Conservation (phyloP, 352 stramenopile genomes). For the Phytophthora tentaculata region DNA sequence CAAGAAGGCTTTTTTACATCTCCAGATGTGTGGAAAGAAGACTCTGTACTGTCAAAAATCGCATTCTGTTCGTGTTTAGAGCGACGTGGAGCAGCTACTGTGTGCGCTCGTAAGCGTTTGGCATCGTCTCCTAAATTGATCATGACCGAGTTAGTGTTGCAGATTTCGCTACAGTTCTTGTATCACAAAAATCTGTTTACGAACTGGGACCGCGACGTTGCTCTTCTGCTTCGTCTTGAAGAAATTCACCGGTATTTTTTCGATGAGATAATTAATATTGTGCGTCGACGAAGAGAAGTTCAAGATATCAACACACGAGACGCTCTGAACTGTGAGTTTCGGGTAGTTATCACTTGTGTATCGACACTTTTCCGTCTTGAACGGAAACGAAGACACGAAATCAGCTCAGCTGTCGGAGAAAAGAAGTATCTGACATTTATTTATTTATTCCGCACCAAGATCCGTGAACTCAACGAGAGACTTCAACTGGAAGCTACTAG, state of each 20-base stretch:
- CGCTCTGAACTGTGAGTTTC: constrained; percentile 34
- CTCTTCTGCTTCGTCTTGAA: constrained; percentile 55
- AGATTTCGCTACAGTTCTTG: constrained; percentile 51
- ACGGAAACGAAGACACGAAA: constrained; percentile 44
- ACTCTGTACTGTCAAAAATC: constrained; percentile 9
- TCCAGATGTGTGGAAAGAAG: constrained; percentile 24
- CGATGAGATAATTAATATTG: constrained; percentile 38
- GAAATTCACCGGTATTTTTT: constrained; percentile 51
- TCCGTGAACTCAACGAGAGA: constrained; percentile 55
- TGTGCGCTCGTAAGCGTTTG: constrained; percentile 17
- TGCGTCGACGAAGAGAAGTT: constrained; percentile 5
- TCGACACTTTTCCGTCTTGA: constrained; percentile 63
- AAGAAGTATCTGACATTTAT: constrained; percentile 63
- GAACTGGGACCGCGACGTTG: constrained; percentile 58
- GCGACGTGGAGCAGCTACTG: neutral
- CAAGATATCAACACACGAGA: constrained; percentile 10
- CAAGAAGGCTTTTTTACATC: constrained; percentile 30
- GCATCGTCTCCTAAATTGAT: constrained; percentile 33
- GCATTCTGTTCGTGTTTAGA: constrained; percentile 22
- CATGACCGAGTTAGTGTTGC: constrained; percentile 50
- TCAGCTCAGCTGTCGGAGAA: constrained; percentile 38
- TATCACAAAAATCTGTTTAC: constrained; percentile 32
- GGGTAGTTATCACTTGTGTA: constrained; percentile 44
- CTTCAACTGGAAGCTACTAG: constrained; percentile 4
- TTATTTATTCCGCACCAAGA: constrained; percentile 44